phyloP scores from a whole-genome alignment of 73 alveolate species.

The Stentor roeselii region DNA sequence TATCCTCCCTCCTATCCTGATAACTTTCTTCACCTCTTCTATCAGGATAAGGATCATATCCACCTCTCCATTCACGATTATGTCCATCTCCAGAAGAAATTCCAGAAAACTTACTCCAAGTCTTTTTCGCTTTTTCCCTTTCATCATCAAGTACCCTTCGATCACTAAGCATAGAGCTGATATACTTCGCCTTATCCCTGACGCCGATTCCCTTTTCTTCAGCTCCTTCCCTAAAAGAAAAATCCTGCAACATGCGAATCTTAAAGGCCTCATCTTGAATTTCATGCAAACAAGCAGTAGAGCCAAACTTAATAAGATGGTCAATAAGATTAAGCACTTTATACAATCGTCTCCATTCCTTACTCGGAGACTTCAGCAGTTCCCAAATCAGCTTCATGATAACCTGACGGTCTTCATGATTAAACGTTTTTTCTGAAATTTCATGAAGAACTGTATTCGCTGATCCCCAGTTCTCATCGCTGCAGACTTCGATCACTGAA shows the following conservation, averaged over 20 bases:
- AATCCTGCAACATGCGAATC: constrained; percentile 47
- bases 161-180: constrained; percentile 49
- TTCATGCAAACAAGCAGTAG: constrained; percentile 53
- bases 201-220: constrained; percentile 50
- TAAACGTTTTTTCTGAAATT: constrained; percentile 19
- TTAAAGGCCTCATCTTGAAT: constrained; percentile 53
- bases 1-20: background rate
- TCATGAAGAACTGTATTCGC: background rate
- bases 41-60: constrained; percentile 16
- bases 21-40: background rate
- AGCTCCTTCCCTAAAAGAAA: constrained; percentile 47
- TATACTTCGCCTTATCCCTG: constrained; percentile 27
- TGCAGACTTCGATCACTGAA: background rate
- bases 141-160: constrained; percentile 45
- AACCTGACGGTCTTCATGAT: constrained; percentile 9
- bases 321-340: constrained; percentile 57
- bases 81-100: constrained; percentile 23
- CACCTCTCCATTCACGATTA: background rate
- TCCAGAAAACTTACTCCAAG: constrained; percentile 53
- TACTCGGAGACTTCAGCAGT: constrained; percentile 49
- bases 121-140: constrained; percentile 58
- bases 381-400: constrained; percentile 58
- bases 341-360: constrained; percentile 62
- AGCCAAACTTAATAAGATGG: constrained; percentile 56
- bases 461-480: constrained; percentile 9